Conservation (phyloP, 2,329 filamentous ascomycete genomes). For the Sporothrix sp. region DNA sequence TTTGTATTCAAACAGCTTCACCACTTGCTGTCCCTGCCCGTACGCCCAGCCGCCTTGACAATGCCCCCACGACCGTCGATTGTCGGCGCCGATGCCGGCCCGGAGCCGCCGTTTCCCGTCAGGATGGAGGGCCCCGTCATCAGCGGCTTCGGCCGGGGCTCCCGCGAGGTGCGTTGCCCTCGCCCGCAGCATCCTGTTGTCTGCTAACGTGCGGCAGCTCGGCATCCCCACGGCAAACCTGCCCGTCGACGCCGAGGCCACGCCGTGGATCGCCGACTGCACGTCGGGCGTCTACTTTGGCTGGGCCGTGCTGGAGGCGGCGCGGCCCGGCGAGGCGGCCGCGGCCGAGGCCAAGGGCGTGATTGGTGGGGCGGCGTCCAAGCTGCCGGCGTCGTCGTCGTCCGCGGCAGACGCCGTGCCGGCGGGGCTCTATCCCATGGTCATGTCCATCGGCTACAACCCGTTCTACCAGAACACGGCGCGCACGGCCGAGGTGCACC, state of each 20-base stretch:
- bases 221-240: constrained; percentile 96
- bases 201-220: constrained; percentile 44
- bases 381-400: too few species aligned
- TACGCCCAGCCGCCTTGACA: too few species aligned
- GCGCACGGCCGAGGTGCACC: constrained; percentile 80
- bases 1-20: too few species aligned
- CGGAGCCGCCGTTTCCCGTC: constrained; percentile 70
- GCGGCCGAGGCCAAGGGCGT: constrained; percentile 14
- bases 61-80: constrained; percentile 48
- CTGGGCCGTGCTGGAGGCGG: constrained; percentile 65
- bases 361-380: constrained; percentile 34
- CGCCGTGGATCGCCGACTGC: constrained; percentile 52
- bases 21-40: too few species aligned
- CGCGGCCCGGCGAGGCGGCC: constrained; percentile 36
- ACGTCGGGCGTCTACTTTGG: constrained; percentile 88
- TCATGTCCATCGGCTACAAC: constrained; percentile 94
- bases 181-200: too few species aligned
- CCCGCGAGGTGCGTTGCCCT: constrained; percentile 60
- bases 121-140: constrained; percentile 79
- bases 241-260: constrained; percentile 53
- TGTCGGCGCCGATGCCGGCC: constrained; percentile 64
- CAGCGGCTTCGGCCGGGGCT: constrained; percentile 86
- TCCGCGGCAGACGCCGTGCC: too few species aligned
- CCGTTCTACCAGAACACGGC: constrained; percentile 92
- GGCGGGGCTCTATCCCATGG: constrained; percentile 63